Evolutionary conservation across 164 flowering plant genomes (phyloP).

Genomic region (Brasenia schreberi): DNA sequence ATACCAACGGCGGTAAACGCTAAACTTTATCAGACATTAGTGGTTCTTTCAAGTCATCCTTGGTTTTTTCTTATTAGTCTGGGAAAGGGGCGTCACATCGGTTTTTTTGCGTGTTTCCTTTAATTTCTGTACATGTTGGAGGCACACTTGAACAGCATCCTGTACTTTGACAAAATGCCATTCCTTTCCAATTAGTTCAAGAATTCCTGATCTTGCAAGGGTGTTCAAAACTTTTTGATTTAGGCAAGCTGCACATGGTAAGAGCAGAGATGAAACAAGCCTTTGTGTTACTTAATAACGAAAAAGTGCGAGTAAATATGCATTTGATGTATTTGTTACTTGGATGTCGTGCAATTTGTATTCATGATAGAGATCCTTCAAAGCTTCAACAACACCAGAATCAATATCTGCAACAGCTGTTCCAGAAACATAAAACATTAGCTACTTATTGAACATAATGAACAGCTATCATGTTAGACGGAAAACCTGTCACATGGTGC

Average conservation of each 20-base stretch:
- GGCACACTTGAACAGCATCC: constrained; percentile 96
- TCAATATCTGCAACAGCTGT: constrained; percentile 94
- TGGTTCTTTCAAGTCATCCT: constrained; percentile 13
- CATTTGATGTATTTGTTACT: constrained; percentile 21
- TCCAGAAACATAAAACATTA: not conserved
- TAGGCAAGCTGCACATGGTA: constrained; percentile 53
- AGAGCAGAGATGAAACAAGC: not conserved
- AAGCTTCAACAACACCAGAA: constrained; percentile 90
- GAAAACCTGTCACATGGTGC: too few relatives aligned
- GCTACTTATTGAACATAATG: not conserved
- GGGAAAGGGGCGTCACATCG: constrained; percentile 18
- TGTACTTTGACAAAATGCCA: constrained; percentile 97
- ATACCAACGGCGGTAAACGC: not conserved
- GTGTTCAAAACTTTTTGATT: constrained; percentile 69
- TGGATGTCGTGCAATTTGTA: constrained; percentile 75
- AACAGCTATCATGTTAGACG: not conserved
- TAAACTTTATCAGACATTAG: not conserved
- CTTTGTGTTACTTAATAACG: not conserved
- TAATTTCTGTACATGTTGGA: constrained; percentile 56
- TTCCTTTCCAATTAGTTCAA: constrained; percentile 83
- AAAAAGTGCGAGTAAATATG: not conserved
- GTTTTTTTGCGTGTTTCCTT: constrained; percentile 20
- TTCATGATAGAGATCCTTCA: constrained; percentile 80
- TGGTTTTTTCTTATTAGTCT: constrained; percentile 27
- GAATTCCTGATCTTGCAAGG: constrained; percentile 50